Evolutionary conservation across 1,284 basidiomycete species (phyloP).

Genomic region (Malassezia yamatoensis): DNA sequence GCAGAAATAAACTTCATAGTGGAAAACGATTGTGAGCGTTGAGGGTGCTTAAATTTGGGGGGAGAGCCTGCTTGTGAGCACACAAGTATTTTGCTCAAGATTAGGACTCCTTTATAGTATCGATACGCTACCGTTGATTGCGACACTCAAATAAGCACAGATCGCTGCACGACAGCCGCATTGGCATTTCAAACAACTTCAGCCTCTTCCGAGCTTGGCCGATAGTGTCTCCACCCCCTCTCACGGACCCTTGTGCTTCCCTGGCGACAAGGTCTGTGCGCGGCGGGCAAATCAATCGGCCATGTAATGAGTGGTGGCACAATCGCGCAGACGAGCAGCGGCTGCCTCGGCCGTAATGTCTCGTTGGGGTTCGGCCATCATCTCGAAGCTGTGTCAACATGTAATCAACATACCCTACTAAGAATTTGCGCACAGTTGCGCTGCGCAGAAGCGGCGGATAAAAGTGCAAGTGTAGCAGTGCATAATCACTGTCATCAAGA

Average conservation of each 20-base stretch:
- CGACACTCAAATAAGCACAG: background rate
- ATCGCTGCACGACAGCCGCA: background rate
- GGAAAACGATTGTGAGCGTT: background rate
- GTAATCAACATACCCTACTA: constrained; percentile 64
- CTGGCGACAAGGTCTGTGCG: background rate
- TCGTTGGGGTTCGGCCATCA: constrained; percentile 81
- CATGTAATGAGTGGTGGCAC: constrained; percentile 27
- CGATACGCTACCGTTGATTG: too few species aligned
- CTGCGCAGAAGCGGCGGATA: constrained; percentile 74
- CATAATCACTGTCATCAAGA: constrained; percentile 50
- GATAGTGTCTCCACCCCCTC: too few species aligned
- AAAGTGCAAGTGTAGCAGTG: constrained; percentile 82
- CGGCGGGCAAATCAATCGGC: background rate
- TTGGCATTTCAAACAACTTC: background rate
- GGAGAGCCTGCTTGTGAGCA: too few species aligned
- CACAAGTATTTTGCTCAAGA: too few species aligned
- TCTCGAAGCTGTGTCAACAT: constrained; percentile 60
- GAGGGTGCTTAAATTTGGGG: background rate
- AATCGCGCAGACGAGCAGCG: constrained; percentile 57
- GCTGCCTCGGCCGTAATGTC: constrained; percentile 86
- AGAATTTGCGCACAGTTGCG: constrained; percentile 74
- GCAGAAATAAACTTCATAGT: constrained; percentile 13
- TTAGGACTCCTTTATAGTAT: too few species aligned
- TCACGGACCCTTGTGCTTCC: too few species aligned
- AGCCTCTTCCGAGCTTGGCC: too few species aligned